Base-by-base conservation (phyloP, 495 filamentous ascomycete genomes). In the Oidiodendron maius region DNA sequence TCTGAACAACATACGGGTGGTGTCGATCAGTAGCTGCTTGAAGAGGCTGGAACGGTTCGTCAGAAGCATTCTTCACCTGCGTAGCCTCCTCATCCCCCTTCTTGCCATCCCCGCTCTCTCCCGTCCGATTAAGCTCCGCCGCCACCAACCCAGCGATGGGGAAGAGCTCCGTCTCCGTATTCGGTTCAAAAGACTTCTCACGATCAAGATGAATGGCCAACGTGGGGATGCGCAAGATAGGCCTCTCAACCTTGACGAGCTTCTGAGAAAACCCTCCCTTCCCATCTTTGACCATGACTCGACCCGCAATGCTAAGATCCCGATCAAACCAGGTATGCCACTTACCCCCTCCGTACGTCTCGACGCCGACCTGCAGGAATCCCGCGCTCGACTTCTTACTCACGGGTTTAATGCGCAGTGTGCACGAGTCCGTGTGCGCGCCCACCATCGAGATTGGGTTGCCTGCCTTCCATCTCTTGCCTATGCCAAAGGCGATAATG, bases 371-470 rank as follows among this genome's bases (percentile, higher is more conserved):
- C 66, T 99, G 93, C 20, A 96, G 61, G 67, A 90, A 99, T n/a
- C 91, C 90, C 52, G 87, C 86, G 43, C 64, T 65, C 50, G 63
- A 67, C 67, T 91, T 93, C 71, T 90, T 95, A 68, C 89, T 95
- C 25, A 93, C 80, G 3, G 93, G 93, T 70, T 99, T 99, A 56
- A 99, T 68, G 39, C 93, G 82, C 39, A 97, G 74, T 42, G 85
- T 87, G 0, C 87, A 87, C 3, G 91, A 97, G 65, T 99, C 93
- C 18, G 93, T 97, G 68, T 99, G 93, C 39, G 93, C 90, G 58
- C 93, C 93, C 50, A 99, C 80, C 86, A 97, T 93, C 59, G 85
- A 82, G 61, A 99, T 86, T 9, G 91, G 81, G 64, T 95, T 96
- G 42, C 93, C 93, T 4, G 94, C 81, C 80, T 82, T 82, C 93